These are phyloP conservation scores for Antrodiella citrinella DNA, from an alignment of 768 basidiomycete genomes.

Conservation along the genomic window DNA sequence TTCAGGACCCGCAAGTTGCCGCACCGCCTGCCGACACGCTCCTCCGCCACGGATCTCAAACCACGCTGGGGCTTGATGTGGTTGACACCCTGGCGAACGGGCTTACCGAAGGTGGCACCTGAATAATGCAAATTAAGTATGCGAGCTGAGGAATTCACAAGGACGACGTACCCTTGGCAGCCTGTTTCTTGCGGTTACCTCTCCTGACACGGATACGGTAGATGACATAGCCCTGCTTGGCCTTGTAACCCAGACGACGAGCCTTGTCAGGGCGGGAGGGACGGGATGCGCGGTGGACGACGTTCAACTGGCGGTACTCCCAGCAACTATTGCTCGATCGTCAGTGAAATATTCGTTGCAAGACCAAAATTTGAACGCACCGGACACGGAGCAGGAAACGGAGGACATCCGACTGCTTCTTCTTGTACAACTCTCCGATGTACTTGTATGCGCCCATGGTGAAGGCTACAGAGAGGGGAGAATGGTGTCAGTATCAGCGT, in stretches of 20 bases:
- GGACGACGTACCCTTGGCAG: conserved; percentile 81
- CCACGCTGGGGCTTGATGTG: conserved; percentile 97
- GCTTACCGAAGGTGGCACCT: conserved; percentile 99
- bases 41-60: conserved; percentile 89
- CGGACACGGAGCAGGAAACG: conserved; percentile 97
- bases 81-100: conserved; percentile 98
- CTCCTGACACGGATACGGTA: conserved; percentile 96
- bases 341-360: background rate
- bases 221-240: conserved; percentile 98
- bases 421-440: conserved; percentile 95
- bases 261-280: conserved; percentile 99
- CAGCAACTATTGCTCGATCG: conserved; percentile 60
- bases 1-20: conserved; percentile 95
- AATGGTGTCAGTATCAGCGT: conserved; percentile 11
- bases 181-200: conserved; percentile 99
- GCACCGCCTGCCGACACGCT: conserved; percentile 94
- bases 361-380: conserved; percentile 33
- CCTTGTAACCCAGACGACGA: conserved; percentile 97
- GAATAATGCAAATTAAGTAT: background rate
- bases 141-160: background rate
- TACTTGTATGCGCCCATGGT: conserved; percentile 95
- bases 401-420: conserved; percentile 95
- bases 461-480: conserved; percentile 27
- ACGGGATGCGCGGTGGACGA: conserved; percentile 96
- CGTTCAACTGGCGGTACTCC: conserved; percentile 98